Evolutionary conservation across 139 green algal species (phyloP), one percentile per base, ranked within the genome.

Genomic region (Nannochloris sp.): DNA sequence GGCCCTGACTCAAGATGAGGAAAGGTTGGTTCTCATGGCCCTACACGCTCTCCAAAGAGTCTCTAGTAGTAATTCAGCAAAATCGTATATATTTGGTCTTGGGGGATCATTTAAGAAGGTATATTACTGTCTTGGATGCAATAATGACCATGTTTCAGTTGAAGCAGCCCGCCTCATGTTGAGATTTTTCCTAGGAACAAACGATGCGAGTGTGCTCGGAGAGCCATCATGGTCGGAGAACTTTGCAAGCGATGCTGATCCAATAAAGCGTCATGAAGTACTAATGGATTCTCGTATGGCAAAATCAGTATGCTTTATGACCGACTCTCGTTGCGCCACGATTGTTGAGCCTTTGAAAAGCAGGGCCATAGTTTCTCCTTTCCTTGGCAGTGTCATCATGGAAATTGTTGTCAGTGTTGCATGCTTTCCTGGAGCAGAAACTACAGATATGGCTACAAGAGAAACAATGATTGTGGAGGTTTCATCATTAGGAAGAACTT

Each of bases 31-130:
- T 14, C 74, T 89, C 14, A 73, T 75, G 0, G 73, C 82, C 18
- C 79, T 94, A 62, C 83, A 91, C 60, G 81, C 71, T 60, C 73
- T 95, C 59, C 78, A 88, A 72, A 83, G 88, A 9, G 71, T 94
- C 46, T 72, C 67, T 6, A 48, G 61, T 14, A 67, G 34, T 58
- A n/a, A 64, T 66, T 31, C 36, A 66, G 14, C 43, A 78, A 21
- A 36, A 48, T 43, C 24, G 57, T 48, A 66, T 5, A 76, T 72
- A 21, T 23, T 78, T 16, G 61, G 40, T 5, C 25, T 44, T 9
- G 23, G 67, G 31, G 69, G 72, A n/a, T 51, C 60, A 44, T 55
- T 56, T 3, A 49, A 64, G 21, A 68, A 76, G 48, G 54, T 88
- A 2, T 87, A 87, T 74, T 71, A 79, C 4, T 73, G 73, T 21